A percentile compares a stretch with the other conserved stretches of the same genome.
Conservation (phyloP, 179 eudicot genomes). For the Beta lomatogona region DNA sequence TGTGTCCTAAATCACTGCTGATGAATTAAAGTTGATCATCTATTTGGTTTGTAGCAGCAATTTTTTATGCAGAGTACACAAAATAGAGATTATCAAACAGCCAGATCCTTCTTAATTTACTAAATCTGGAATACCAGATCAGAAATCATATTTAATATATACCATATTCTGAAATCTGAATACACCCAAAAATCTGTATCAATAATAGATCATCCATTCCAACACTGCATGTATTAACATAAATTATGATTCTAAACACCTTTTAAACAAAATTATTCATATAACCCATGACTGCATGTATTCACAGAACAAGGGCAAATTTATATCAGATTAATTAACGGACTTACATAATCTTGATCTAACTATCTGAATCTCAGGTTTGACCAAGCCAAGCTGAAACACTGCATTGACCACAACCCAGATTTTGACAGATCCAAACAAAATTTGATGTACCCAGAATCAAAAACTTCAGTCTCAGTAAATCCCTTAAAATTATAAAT, state of each 20-base stretch:
- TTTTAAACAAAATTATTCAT: background rate
- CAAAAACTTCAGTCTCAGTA: slow-evolving; percentile 20
- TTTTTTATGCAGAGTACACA: slow-evolving; percentile 3
- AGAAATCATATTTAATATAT: background rate
- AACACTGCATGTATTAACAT: background rate
- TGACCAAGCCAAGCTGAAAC: slow-evolving; percentile 35
- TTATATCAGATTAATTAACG: slow-evolving; percentile 30
- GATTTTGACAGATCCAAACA: slow-evolving; percentile 23
- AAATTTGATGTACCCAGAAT: slow-evolving; percentile 24
- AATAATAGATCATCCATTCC: slow-evolving; percentile 2
- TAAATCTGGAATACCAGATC: slow-evolving; percentile 19
- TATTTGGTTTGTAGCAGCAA: slow-evolving; percentile 1
- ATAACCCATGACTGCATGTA: slow-evolving; percentile 15
- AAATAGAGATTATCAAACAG: background rate
- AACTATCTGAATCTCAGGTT: slow-evolving; percentile 28
- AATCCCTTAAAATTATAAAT: slow-evolving; percentile 6
- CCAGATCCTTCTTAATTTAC: background rate
- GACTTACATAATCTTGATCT: slow-evolving; percentile 40
- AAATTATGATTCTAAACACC: background rate
- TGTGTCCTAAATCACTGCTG: background rate
- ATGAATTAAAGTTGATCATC: slow-evolving; percentile 16
- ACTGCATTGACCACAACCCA: slow-evolving; percentile 34
- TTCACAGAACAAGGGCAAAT: slow-evolving; percentile 19
- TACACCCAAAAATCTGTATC: slow-evolving; percentile 6
- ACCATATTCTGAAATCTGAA: slow-evolving; percentile 19